A percentile compares a stretch with the other conserved stretches of the same genome.
These are phyloP conservation scores for Xanthoconium separans DNA, from an alignment of 1,284 basidiomycete genomes.

Conservation along the genomic window DNA sequence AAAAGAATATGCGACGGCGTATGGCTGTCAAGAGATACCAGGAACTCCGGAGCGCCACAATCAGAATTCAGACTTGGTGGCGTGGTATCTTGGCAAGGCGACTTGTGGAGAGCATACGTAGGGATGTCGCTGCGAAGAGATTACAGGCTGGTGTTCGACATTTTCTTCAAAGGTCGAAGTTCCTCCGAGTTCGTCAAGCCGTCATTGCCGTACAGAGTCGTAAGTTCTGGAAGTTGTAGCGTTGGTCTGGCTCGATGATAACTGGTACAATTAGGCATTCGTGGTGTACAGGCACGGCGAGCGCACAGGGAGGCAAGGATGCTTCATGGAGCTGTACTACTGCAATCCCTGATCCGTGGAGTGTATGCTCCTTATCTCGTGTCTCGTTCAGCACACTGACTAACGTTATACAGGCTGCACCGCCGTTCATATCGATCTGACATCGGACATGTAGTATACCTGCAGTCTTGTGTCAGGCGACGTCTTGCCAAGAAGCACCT, in stretches of 20 bases:
- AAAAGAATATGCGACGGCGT: constrained; percentile 92
- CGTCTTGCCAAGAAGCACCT: constrained; percentile 87
- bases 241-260: constrained; percentile 9
- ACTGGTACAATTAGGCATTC: constrained; percentile 55
- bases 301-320: constrained; percentile 62
- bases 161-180: constrained; percentile 74
- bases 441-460: constrained; percentile 74
- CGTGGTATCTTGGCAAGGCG: constrained; percentile 78
- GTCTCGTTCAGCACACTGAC: constrained; percentile 6
- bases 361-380: constrained; percentile 58
- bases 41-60: constrained; percentile 68
- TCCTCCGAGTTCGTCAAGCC: constrained; percentile 61
- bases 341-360: constrained; percentile 90
- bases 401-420: constrained; percentile 48
- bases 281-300: constrained; percentile 77
- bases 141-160: constrained; percentile 77
- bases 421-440: constrained; percentile 68
- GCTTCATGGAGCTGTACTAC: constrained; percentile 64
- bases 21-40: constrained; percentile 85
- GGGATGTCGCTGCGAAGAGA: constrained; percentile 72
- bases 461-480: constrained; percentile 93
- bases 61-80: constrained; percentile 95
- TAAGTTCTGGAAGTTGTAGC: constrained; percentile 45
- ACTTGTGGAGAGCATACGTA: constrained; percentile 70
- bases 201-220: constrained; percentile 83